Percentiles rank a stretch among this genome's conserved stretches.
Conservation (phyloP, 2,329 filamentous ascomycete species). For the Tolypocladium tundrense region DNA sequence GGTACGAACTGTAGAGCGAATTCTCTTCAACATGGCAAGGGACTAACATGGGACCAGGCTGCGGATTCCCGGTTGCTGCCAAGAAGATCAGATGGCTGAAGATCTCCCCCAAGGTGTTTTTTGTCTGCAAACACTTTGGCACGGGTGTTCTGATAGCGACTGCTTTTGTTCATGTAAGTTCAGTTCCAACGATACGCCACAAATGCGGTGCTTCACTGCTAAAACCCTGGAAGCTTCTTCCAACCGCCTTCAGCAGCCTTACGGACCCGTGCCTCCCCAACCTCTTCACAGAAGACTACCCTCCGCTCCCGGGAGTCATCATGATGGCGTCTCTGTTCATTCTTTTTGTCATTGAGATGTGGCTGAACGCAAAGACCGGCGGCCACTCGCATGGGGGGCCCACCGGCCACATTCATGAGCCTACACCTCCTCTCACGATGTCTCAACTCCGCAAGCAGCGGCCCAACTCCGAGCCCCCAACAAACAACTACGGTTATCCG, state of each 20-base stretch:
- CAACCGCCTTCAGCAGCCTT: slow-evolving; percentile 46
- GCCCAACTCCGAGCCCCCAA: neutral
- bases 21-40: too few relatives aligned
- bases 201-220: too few relatives aligned
- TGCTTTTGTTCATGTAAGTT: slow-evolving; percentile 58
- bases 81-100: slow-evolving; percentile 49
- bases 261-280: slow-evolving; percentile 46
- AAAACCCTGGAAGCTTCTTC: slow-evolving; percentile 33
- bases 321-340: slow-evolving; percentile 54
- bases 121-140: slow-evolving; percentile 56
- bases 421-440: neutral
- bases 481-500: neutral
- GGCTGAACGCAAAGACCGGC: slow-evolving; percentile 47
- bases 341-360: slow-evolving; percentile 54
- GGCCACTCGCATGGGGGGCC: slow-evolving; percentile 49
- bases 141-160: slow-evolving; percentile 65
- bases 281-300: slow-evolving; percentile 49
- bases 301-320: slow-evolving; percentile 52
- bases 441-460: neutral
- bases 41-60: slow-evolving; percentile 18
- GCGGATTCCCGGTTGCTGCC: slow-evolving; percentile 40
- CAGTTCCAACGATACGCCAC: fast-evolving
- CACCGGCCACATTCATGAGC: slow-evolving; percentile 22
- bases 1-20: slow-evolving; percentile 7
- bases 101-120: slow-evolving; percentile 46